A percentile compares a stretch with the other conserved stretches of the same genome.
Evolutionary conservation across 2,329 filamentous ascomycete genomes (phyloP).

Genomic region (Phialophora tarda): DNA sequence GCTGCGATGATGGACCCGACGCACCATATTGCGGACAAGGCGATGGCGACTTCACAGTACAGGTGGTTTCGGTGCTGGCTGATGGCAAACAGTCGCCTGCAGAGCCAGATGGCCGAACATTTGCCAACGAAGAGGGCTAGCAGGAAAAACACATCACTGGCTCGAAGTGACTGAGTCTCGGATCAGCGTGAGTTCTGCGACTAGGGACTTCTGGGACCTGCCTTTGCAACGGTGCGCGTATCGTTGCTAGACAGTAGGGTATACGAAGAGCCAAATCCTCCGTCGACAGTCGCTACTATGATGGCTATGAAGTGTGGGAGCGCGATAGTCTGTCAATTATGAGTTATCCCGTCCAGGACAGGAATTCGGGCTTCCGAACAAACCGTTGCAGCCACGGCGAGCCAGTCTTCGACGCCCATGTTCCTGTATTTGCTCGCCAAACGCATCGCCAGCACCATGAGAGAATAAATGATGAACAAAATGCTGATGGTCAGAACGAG

Average conservation of each 20-base stretch:
- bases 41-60: slow-evolving; percentile 27
- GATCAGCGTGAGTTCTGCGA: slow-evolving; percentile 7
- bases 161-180: slow-evolving; percentile 19
- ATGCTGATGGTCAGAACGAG: slow-evolving; percentile 26
- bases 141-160: slow-evolving; percentile 30
- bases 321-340: slow-evolving; percentile 22
- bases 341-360: not conserved
- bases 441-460: slow-evolving; percentile 32
- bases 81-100: slow-evolving; percentile 26
- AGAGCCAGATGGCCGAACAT: slow-evolving; percentile 21
- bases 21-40: slow-evolving; percentile 27
- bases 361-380: not conserved
- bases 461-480: slow-evolving; percentile 28
- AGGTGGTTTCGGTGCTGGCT: slow-evolving; percentile 16
- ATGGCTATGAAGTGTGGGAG: slow-evolving; percentile 25
- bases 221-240: slow-evolving; percentile 20
- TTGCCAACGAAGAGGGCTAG: slow-evolving; percentile 29
- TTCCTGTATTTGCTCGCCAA: slow-evolving; percentile 22
- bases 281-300: slow-evolving; percentile 24
- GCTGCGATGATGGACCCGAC: slow-evolving; percentile 27
- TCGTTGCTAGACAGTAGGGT: slow-evolving; percentile 14
- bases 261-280: slow-evolving; percentile 28
- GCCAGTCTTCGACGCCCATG: slow-evolving; percentile 32
- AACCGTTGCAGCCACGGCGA: slow-evolving; percentile 28
- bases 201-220: not conserved